These are phyloP conservation scores for Tylopilus intermedius DNA, from an alignment of 768 basidiomycete genomes.

Conservation along the genomic window DNA sequence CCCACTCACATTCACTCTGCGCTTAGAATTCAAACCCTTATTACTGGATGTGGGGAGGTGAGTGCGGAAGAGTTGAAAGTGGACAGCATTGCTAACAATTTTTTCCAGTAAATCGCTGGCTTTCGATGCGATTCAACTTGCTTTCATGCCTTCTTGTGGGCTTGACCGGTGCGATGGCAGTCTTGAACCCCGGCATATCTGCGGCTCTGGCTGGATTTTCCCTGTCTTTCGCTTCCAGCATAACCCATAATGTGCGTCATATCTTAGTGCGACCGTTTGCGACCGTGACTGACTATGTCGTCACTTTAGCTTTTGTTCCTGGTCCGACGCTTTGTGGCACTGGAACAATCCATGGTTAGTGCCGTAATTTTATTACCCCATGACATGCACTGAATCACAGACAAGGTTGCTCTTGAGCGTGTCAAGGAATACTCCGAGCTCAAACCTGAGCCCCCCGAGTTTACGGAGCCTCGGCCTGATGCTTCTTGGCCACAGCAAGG, in stretches of 20 bases:
- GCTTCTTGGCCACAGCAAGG: constrained; percentile 74
- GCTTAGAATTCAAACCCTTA: constrained; percentile 61
- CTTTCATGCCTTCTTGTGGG: constrained; percentile 69
- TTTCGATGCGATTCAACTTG: constrained; percentile 82
- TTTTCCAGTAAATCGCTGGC: constrained; percentile 78
- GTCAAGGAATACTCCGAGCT: constrained; percentile 89
- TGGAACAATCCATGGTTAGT: constrained; percentile 87
- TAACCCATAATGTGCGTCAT: constrained; percentile 57
- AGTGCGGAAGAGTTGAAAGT: constrained; percentile 7
- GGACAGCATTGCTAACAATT: constrained; percentile 4
- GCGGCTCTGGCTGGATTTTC: constrained; percentile 86
- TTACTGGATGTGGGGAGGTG: constrained; percentile 91
- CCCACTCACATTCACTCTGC: constrained; percentile 1
- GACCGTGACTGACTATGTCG: constrained; percentile 16
- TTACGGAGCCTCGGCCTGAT: constrained; percentile 79
- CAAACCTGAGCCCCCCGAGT: constrained; percentile 73
- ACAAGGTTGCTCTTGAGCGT: constrained; percentile 76
- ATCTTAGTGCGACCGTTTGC: neutral
- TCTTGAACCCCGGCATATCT: constrained; percentile 65
- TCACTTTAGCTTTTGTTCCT: constrained; percentile 50
- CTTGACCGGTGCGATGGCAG: constrained; percentile 60
- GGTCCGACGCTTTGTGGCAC: constrained; percentile 77
- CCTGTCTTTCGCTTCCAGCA: constrained; percentile 74
- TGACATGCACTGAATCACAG: constrained; percentile 1
- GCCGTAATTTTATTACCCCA: neutral